Percentiles rank a stretch among this genome's conserved stretches.
phyloP scores from a whole-genome alignment of 768 basidiomycete species.

The Boletus reticulatus region DNA sequence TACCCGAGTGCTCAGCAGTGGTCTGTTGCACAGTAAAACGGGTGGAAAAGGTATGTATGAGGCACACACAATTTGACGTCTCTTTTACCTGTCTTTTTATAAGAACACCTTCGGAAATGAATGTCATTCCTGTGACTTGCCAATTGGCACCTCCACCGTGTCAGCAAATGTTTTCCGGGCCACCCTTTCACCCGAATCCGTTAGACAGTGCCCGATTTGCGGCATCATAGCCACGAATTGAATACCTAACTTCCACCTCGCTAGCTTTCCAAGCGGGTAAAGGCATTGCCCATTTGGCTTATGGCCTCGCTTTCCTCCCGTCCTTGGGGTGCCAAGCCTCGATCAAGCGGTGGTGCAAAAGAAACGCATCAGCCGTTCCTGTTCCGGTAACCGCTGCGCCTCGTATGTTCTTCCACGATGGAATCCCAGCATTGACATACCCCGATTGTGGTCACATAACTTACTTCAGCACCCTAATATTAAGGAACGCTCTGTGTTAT shows the following conservation, averaged over 20 bases:
- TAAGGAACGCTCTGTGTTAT: constrained; percentile 29
- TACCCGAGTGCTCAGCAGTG: constrained; percentile 12
- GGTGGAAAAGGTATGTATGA: constrained; percentile 24
- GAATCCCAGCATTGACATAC: constrained; percentile 24
- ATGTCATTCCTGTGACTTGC: constrained; percentile 31
- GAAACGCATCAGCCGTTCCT: constrained; percentile 14
- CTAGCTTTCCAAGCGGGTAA: constrained; percentile 19
- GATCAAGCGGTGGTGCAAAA: constrained; percentile 13
- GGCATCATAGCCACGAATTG: constrained; percentile 27
- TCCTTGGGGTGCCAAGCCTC: constrained; percentile 25
- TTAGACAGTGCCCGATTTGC: constrained; percentile 23
- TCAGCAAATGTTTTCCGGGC: constrained; percentile 27
- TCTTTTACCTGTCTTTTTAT: constrained; percentile 28
- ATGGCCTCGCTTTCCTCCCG: constrained; percentile 21
- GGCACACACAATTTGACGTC: constrained; percentile 8
- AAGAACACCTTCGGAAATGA: constrained; percentile 33
- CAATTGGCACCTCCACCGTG: constrained; percentile 13
- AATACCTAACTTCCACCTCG: constrained; percentile 16
- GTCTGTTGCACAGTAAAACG: constrained; percentile 5
- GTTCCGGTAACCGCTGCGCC: constrained; percentile 23
- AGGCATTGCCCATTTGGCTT: constrained; percentile 34
- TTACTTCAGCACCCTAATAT: constrained; percentile 25
- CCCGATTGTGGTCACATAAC: constrained; percentile 24
- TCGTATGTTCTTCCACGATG: constrained; percentile 27
- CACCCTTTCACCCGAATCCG: constrained; percentile 33